Evolutionary conservation across 2,329 filamentous ascomycete genomes (phyloP).

Genomic region (Alternaria infectoria): DNA sequence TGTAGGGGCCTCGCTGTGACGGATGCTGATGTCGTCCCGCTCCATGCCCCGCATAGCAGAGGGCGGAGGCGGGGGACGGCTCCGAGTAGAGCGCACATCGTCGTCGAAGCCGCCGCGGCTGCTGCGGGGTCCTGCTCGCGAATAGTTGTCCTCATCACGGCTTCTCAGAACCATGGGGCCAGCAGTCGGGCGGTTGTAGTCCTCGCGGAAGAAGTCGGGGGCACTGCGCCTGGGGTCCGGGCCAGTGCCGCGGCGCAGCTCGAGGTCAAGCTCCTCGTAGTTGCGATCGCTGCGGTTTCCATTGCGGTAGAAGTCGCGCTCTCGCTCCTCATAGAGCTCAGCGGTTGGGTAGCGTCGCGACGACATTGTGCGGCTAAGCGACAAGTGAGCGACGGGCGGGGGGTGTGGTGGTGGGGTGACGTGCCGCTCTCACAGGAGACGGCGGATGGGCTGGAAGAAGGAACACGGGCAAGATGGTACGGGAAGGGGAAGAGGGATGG

Average conservation of each 20-base stretch:
- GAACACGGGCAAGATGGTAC: conserved; percentile 1
- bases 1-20: conserved; percentile 41
- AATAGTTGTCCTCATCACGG: conserved; percentile 48
- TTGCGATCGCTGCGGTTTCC: conserved; percentile 50
- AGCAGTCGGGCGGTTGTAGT: conserved; percentile 56
- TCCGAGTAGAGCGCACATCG: conserved; percentile 46
- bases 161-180: conserved; percentile 55
- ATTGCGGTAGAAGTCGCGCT: conserved; percentile 57
- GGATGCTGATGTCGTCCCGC: conserved; percentile 50
- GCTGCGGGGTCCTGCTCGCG: conserved; percentile 39
- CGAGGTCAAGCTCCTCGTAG: conserved; percentile 59
- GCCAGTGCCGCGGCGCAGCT: conserved; percentile 48
- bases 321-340: conserved; percentile 57
- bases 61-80: conserved; percentile 36
- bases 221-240: conserved; percentile 50
- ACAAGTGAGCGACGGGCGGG: conserved; percentile 19
- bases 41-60: conserved; percentile 38
- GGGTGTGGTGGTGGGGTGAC: conserved; percentile 13
- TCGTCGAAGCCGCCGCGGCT: conserved; percentile 50
- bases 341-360: conserved; percentile 55
- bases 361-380: conserved; percentile 27
- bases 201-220: conserved; percentile 58
- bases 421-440: conserved; percentile 12
- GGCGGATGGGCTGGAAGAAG: conserved; percentile 7
- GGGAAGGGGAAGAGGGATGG: conserved; percentile 7